Base-by-base conservation (phyloP, 2,329 filamentous ascomycete species). In the Alternaria infectoria region DNA sequence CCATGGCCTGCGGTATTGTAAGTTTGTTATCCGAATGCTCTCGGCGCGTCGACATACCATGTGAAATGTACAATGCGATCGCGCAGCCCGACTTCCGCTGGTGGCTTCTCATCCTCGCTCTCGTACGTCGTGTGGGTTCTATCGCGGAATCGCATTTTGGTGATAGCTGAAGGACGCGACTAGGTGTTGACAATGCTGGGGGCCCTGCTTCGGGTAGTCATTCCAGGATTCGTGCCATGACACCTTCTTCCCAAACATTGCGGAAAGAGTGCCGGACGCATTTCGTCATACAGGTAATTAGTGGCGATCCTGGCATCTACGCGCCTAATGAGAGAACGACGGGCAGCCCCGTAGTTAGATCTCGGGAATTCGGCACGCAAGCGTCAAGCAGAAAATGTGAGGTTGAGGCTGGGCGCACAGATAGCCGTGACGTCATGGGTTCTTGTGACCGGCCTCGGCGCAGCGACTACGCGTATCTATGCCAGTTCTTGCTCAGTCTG, bases 1-100 rank as follows among this genome's bases (percentile, higher is more conserved):
- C 90, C 90, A 74, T 60, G 70, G 62, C 71, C 70, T 73, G 30
- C 44, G 13, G 28, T 17, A 15, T 26, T 9, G n/a, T 65, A 6
- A 63, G 58, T 28, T 11, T 23, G 40, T 23, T 23, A 23, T 45
- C 21, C 9, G 11, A 7, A 47, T 19, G 12, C 25, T 13, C 4
- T 19, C 23, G 23, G 17, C 44, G 46, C 40, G 23, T 5, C 46
- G 47, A 56, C 67, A 26, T 58, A 73, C 72, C 70, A 73, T 50
- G 72, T 74, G 26, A 74, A 73, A 61, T 73, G 72, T 25, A 55
- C 67, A n/a, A 74, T 66, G 11, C 70, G 70, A 61, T 73, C 72
- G 15, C 72, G 62, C 21, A 74, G 57, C 40, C 72, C 67, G 4
- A 69, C 70, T 17, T 61, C 59, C 36, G 62, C 51, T 19, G 70